These are phyloP conservation scores for Populus tremula DNA, from an alignment of 345 rosid genomes.

Conservation along the genomic window DNA sequence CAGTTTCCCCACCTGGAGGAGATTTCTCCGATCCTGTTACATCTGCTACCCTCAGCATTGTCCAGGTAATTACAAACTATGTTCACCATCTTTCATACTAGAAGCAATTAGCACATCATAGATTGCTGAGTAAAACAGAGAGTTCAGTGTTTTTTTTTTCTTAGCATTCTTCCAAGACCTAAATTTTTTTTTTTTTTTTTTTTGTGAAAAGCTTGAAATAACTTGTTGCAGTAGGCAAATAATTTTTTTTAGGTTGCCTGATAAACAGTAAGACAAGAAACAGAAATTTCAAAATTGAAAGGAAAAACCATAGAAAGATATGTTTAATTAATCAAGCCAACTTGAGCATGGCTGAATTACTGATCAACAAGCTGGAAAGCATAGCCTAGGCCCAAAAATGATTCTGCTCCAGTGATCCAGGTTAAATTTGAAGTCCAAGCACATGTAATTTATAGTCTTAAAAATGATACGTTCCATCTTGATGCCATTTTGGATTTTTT, in stretches of 20 bases:
- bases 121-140: background rate
- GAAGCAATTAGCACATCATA: background rate
- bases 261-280: background rate
- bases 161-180: background rate
- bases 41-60: slow-evolving; percentile 98
- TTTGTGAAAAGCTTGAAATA: background rate
- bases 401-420: background rate
- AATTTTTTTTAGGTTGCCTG: background rate
- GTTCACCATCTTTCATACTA: slow-evolving; percentile 1
- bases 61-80: slow-evolving; percentile 65
- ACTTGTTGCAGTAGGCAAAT: background rate
- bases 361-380: background rate
- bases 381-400: background rate
- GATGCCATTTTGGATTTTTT: background rate
- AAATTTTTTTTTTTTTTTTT: background rate
- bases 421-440: background rate
- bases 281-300: background rate
- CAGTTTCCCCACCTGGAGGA: slow-evolving; percentile 99
- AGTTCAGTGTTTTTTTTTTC: background rate
- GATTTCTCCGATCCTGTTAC: slow-evolving; percentile 99
- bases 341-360: background rate
- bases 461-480: background rate
- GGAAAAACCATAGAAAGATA: background rate
- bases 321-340: background rate
- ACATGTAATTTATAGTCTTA: background rate